A percentile compares a stretch with the other conserved stretches of the same genome.
Conservation (phyloP, 202 grass and related monocot species). For the Panicum virgatum region DNA sequence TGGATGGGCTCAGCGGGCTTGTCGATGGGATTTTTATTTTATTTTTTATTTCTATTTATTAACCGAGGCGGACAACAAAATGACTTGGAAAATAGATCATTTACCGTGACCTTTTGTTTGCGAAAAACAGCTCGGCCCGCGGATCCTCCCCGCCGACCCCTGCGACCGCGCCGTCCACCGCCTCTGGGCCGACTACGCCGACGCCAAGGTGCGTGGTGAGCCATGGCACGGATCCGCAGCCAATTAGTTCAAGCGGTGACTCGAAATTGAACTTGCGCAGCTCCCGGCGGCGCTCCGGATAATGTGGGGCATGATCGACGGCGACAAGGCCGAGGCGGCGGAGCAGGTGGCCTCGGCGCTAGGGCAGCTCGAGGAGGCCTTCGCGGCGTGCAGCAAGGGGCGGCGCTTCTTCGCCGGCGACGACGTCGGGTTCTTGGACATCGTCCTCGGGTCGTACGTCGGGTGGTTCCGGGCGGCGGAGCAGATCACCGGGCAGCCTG, state of each 20-base stretch:
- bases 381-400: conserved; percentile 27
- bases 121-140: too few relatives aligned
- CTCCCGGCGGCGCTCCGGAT: conserved; percentile 8
- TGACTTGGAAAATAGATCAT: too few relatives aligned
- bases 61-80: too few relatives aligned
- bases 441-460: conserved; percentile 25
- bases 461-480: conserved; percentile 42
- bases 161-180: conserved; percentile 34
- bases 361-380: conserved; percentile 29
- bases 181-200: conserved; percentile 42
- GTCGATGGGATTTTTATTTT: too few relatives aligned
- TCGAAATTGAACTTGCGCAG: not conserved
- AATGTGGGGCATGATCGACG: not conserved
- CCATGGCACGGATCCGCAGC: not conserved
- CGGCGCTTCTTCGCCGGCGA: conserved; percentile 3
- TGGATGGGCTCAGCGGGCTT: too few relatives aligned
- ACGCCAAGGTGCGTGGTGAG: conserved; percentile 17
- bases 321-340: conserved; percentile 1
- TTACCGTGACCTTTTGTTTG: too few relatives aligned
- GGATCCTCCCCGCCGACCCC: conserved; percentile 34
- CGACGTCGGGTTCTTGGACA: conserved; percentile 42
- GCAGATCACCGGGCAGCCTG: not conserved
- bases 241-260: not conserved
- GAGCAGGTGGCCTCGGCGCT: conserved; percentile 27
- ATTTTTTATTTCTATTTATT: too few relatives aligned